These are phyloP conservation scores for Bidens hawaiensis DNA, from an alignment of 140 eudicot species.

Conservation along the genomic window DNA sequence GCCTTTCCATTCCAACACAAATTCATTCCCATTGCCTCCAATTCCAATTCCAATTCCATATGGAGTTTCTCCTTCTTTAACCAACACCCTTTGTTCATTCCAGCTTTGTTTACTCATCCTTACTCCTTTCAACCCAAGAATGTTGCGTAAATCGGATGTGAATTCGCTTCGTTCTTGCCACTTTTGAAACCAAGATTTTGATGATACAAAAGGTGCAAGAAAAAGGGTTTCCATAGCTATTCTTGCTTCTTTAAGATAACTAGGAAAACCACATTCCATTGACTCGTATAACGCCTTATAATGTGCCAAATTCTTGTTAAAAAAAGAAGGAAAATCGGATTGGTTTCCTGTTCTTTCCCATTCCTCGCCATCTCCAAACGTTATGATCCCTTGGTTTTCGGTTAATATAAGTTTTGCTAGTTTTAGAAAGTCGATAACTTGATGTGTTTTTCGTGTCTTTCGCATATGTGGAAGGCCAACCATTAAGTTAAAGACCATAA, in stretches of 20 bases:
- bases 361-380: constrained; percentile 57
- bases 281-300: constrained; percentile 51
- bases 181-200: constrained; percentile 36
- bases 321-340: constrained; percentile 26
- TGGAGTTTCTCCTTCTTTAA: constrained; percentile 33
- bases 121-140: constrained; percentile 27
- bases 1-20: constrained; percentile 54
- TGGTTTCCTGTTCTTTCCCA: constrained; percentile 13
- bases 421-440: constrained; percentile 35
- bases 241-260: constrained; percentile 51
- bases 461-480: constrained; percentile 61
- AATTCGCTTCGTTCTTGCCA: constrained; percentile 38
- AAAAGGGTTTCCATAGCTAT: constrained; percentile 51
- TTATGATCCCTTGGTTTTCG: constrained; percentile 36
- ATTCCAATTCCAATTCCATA: constrained; percentile 33
- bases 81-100: constrained; percentile 45
- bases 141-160: background rate
- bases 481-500: constrained; percentile 58
- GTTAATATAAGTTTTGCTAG: constrained; percentile 32
- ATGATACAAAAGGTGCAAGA: constrained; percentile 37
- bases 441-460: constrained; percentile 26
- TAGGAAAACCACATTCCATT: constrained; percentile 42
- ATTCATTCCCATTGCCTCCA: constrained; percentile 37
- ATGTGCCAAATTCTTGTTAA: constrained; percentile 28
- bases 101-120: constrained; percentile 33